Percentiles rank a stretch among this genome's conserved stretches.
phyloP scores from a whole-genome alignment of 768 basidiomycete species.

The Paxillus involutus region DNA sequence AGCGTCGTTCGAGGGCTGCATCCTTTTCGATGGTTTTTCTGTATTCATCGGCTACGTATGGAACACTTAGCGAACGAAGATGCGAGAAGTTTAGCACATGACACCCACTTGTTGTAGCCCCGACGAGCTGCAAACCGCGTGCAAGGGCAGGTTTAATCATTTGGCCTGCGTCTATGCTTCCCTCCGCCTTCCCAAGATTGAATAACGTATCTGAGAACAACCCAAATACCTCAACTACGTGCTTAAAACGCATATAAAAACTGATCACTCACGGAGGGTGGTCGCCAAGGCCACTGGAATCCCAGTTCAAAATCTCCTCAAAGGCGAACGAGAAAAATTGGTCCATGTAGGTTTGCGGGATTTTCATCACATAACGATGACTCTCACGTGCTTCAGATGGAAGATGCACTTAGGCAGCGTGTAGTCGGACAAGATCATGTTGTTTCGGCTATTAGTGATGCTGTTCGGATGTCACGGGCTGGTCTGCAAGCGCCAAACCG shows the following conservation, averaged over 20 bases:
- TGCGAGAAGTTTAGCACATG: not conserved
- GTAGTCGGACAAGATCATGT: slow-evolving; percentile 93
- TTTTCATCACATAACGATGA: not conserved
- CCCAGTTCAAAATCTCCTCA: slow-evolving; percentile 83
- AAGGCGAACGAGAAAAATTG: slow-evolving; percentile 87
- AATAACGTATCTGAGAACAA: slow-evolving; percentile 62
- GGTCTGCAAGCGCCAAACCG: slow-evolving; percentile 86
- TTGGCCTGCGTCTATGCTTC: slow-evolving; percentile 88
- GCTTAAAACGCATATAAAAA: not conserved
- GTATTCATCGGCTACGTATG: slow-evolving; percentile 72
- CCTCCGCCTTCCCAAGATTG: slow-evolving; percentile 89
- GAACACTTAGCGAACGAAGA: not conserved
- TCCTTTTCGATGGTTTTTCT: slow-evolving; percentile 91
- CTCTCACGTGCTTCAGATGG: slow-evolving; percentile 61
- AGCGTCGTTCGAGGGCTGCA: slow-evolving; percentile 86
- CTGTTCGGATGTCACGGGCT: slow-evolving; percentile 89
- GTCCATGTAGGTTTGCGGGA: slow-evolving; percentile 62
- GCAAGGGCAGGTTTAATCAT: slow-evolving; percentile 94
- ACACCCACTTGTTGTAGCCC: slow-evolving; percentile 81
- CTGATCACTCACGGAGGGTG: slow-evolving; percentile 74
- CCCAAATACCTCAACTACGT: not conserved
- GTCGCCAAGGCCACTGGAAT: slow-evolving; percentile 90
- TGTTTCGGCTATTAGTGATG: slow-evolving; percentile 82
- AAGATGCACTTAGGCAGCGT: slow-evolving; percentile 66
- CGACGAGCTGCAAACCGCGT: slow-evolving; percentile 83